Evolutionary conservation across 176 grass and related monocot genomes (phyloP), one percentile per base, ranked within the genome.

Genomic region (Ampelocalamus luodianensis): DNA sequence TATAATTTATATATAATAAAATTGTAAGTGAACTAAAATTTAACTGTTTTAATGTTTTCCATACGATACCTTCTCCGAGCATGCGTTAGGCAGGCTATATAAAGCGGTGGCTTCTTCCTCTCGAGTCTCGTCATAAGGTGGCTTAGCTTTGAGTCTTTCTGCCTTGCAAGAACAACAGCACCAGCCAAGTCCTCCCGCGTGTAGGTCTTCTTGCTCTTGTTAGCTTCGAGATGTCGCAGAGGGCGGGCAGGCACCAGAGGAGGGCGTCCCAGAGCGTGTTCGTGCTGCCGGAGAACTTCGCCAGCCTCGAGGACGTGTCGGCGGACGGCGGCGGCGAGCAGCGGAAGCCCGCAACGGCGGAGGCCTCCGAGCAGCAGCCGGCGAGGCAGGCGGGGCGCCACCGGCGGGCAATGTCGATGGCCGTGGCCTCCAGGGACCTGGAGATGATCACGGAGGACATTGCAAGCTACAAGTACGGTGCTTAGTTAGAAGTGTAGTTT

Each of bases 241-340:
- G 91, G 89, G 39, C 87, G 10, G 92, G 86, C 1, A 86, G 91
- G 77, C 95, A 97, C 92, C 95, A 95, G 79, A 70, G 95, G 90
- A 90, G 89, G 88, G 91, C 95, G 66, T 97, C 95, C 1, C 95
- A 97, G 85, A 82, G 87, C 62, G 92, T 90, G 76, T 95, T 97
- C 72, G 79, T 88, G 16, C 85, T 97, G 61, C 95, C 95, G 20
- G 95, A 97, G 83, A 91, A 94, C 89, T 97, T 97, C 84, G 81
- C 90, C 45, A 61, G 84, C 38, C 56, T 87, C 15, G 93, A 93
- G 79, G 89, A 92, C 85, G 93, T 85, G 59, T 76, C 73, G 71
- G 83, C 65, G 65, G 87, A 73, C 32, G 85, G 71, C 17, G 81
- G 70, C 49, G 60, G 13, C 20, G 87, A 94, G 65, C 90, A 89